Evolutionary conservation across 345 rosid genomes (phyloP).

Genomic region (Adansonia digitata): DNA sequence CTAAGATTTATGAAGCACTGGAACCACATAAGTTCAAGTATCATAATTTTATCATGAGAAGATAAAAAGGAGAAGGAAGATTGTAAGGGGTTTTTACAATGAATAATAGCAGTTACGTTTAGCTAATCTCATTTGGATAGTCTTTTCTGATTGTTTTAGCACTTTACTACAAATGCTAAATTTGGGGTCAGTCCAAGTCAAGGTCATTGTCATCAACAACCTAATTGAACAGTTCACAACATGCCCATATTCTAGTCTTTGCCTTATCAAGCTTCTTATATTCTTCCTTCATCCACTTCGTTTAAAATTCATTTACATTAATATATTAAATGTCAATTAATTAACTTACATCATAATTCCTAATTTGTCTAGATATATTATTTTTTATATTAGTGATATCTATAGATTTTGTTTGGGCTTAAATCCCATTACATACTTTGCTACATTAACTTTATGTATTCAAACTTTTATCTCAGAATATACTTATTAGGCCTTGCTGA

Average conservation of each 20-base stretch:
- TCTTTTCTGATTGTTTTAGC: conserved; percentile 67
- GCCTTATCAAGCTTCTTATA: conserved; percentile 41
- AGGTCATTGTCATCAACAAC: conserved; percentile 65
- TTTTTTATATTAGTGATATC: too few species aligned
- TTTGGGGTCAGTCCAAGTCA: conserved; percentile 66
- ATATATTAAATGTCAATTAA: too few species aligned
- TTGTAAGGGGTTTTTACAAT: conserved; percentile 41
- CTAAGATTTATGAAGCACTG: conserved; percentile 29
- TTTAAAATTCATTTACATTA: too few species aligned
- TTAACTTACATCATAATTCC: too few species aligned
- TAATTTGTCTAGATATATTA: too few species aligned
- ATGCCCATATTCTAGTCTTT: conserved; percentile 72
- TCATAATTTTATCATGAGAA: neutral
- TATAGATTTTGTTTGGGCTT: too few species aligned
- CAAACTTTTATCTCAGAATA: too few species aligned
- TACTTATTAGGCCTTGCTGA: too few species aligned
- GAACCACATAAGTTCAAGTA: neutral
- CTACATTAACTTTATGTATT: too few species aligned
- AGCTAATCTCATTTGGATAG: conserved; percentile 67
- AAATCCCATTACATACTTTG: too few species aligned
- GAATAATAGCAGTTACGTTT: conserved; percentile 58
- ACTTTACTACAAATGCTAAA: conserved; percentile 54
- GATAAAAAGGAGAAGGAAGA: neutral
- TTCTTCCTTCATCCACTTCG: conserved; percentile 42
- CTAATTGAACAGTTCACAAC: conserved; percentile 54